Percentiles rank a stretch among this genome's conserved stretches.
Conservation (phyloP, 306 rosid genomes). For the Inga leiocalycina region DNA sequence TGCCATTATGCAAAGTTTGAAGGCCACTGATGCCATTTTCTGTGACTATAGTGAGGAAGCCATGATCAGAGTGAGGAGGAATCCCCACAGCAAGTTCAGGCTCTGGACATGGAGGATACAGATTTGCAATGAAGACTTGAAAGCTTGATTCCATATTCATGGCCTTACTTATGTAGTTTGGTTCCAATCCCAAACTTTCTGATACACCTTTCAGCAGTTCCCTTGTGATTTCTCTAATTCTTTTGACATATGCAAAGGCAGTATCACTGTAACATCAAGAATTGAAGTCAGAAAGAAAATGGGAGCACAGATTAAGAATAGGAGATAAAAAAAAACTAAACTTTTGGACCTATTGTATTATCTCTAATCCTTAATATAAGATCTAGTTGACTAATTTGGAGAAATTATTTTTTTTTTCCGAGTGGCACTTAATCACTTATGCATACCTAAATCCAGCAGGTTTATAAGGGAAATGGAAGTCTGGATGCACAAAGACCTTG, state of each 20-base stretch:
- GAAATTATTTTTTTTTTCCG: too few species aligned
- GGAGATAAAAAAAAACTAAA: background rate
- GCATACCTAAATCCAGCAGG: slow-evolving; percentile 44
- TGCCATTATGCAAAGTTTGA: slow-evolving; percentile 31
- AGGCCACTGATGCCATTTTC: slow-evolving; percentile 39
- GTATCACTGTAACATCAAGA: background rate
- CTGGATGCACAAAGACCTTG: slow-evolving; percentile 41
- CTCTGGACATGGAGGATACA: slow-evolving; percentile 40
- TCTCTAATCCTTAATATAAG: too few species aligned
- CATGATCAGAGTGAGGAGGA: slow-evolving; percentile 34
- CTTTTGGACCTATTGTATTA: background rate
- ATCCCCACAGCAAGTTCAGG: slow-evolving; percentile 37
- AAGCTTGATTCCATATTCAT: slow-evolving; percentile 24
- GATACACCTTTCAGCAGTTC: background rate
- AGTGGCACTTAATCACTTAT: background rate
- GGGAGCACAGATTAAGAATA: background rate
- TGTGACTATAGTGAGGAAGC: slow-evolving; percentile 22
- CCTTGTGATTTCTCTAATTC: background rate
- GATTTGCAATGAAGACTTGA: slow-evolving; percentile 23
- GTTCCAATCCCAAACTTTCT: slow-evolving; percentile 30
- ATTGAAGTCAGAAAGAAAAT: background rate
- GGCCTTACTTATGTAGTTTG: slow-evolving; percentile 28
- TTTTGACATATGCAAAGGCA: background rate
- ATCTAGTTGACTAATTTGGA: too few species aligned
- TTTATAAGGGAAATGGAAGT: slow-evolving; percentile 44